phyloP scores from a whole-genome alignment of 164 flowering plant genomes.

The Piper betle region DNA sequence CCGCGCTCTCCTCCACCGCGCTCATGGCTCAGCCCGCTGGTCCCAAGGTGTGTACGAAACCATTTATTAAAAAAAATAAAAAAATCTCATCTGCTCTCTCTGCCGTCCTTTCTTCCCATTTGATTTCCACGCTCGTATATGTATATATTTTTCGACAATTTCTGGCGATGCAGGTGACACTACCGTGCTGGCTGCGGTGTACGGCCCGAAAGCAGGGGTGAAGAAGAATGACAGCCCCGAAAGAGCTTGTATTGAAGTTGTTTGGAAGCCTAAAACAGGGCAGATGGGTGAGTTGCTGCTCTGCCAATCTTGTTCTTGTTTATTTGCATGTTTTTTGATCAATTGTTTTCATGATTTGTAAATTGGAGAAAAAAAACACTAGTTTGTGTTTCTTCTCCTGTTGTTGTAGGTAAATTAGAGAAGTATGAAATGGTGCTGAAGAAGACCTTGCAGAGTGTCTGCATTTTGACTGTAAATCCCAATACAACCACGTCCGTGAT shows the following conservation, averaged over 20 bases:
- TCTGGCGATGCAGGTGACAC: slow-evolving; percentile 47
- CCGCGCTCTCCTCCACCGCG: slow-evolving; percentile 58
- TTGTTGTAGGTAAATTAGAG: slow-evolving; percentile 56
- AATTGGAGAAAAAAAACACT: too few species aligned
- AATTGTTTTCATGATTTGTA: too few species aligned
- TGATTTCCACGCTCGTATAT: too few species aligned
- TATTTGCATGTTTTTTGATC: too few species aligned
- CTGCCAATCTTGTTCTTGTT: too few species aligned
- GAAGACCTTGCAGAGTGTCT: slow-evolving; percentile 60
- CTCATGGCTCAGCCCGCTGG: slow-evolving; percentile 96
- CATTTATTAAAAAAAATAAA: background rate
- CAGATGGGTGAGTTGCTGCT: slow-evolving; percentile 44
- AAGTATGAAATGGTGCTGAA: slow-evolving; percentile 84
- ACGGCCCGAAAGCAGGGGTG: slow-evolving; percentile 87
- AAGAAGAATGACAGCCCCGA: slow-evolving; percentile 92
- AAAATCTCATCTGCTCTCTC: background rate
- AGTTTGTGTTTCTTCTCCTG: background rate
- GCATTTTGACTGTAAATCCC: slow-evolving; percentile 64
- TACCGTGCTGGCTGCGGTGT: slow-evolving; percentile 79
- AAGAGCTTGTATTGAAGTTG: slow-evolving; percentile 63
- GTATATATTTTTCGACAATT: too few species aligned
- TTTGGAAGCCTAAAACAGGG: slow-evolving; percentile 93
- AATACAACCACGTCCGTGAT: slow-evolving; percentile 86
- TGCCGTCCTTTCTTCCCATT: too few species aligned
- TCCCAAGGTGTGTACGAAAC: slow-evolving; percentile 47